phyloP scores from a whole-genome alignment of 139 green algal species.

The Volvox reticuliferus region DNA sequence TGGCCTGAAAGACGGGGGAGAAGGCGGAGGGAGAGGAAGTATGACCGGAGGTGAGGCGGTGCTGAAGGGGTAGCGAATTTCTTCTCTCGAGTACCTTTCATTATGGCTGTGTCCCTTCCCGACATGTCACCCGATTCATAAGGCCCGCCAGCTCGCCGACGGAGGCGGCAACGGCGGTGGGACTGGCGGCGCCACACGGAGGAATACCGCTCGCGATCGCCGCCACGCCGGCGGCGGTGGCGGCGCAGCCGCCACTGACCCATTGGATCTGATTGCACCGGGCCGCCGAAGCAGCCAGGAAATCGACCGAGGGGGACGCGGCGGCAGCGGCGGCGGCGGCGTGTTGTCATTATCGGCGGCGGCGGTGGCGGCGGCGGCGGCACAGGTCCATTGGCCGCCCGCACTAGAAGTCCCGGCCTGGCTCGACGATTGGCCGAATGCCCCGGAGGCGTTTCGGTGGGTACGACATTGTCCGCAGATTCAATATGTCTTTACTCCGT shows the following conservation, averaged over 20 bases:
- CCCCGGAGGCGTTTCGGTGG: slow-evolving; percentile 61
- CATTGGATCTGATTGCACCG: not conserved
- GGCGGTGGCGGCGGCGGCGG: slow-evolving; percentile 11
- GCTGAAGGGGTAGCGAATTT: too few relatives aligned
- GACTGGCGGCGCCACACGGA: not conserved
- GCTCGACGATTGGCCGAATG: slow-evolving; percentile 59
- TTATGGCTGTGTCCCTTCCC: too few relatives aligned
- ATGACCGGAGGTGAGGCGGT: too few relatives aligned
- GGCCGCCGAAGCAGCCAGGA: not conserved
- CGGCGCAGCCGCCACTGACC: not conserved
- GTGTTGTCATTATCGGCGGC: not conserved
- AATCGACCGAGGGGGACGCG: not conserved
- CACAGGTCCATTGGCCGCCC: slow-evolving; percentile 62
- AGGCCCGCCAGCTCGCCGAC: not conserved
- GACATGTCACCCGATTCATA: too few relatives aligned
- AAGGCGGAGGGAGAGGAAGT: too few relatives aligned
- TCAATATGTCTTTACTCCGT: too few relatives aligned
- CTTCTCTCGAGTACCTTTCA: too few relatives aligned
- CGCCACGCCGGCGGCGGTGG: not conserved
- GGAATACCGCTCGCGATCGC: not conserved
- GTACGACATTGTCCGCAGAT: not conserved
- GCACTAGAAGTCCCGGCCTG: slow-evolving; percentile 57
- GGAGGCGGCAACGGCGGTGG: not conserved
- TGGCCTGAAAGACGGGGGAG: too few relatives aligned
- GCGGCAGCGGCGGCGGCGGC: slow-evolving; percentile 2